These are phyloP conservation scores for Arabidopsis lyrata DNA, from an alignment of 441 rosid species.

Conservation along the genomic window DNA sequence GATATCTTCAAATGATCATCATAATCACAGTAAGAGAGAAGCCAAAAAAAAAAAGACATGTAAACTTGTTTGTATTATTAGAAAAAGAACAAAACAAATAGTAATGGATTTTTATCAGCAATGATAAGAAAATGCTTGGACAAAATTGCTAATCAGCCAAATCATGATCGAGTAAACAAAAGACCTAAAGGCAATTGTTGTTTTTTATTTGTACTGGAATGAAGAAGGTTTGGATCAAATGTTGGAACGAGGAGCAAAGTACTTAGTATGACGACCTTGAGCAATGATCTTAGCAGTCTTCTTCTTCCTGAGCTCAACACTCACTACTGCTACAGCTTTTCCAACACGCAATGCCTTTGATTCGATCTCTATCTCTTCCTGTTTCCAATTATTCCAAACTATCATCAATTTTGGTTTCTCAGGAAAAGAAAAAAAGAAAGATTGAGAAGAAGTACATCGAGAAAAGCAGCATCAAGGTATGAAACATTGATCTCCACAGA, in stretches of 20 bases:
- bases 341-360: conserved; percentile 64
- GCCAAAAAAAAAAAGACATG: too few species aligned
- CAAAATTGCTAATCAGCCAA: too few species aligned
- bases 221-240: conserved; percentile 43
- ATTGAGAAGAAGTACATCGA: conserved; percentile 46
- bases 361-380: conserved; percentile 66
- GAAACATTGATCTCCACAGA: conserved; percentile 88
- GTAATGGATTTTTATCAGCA: too few species aligned
- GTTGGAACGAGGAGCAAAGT: conserved; percentile 60
- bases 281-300: conserved; percentile 76
- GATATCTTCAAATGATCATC: too few species aligned
- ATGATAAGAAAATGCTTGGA: background rate
- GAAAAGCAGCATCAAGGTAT: conserved; percentile 86
- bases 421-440: background rate
- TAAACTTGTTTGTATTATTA: too few species aligned
- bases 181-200: too few species aligned
- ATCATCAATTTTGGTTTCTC: background rate
- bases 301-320: conserved; percentile 84
- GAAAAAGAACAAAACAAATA: too few species aligned
- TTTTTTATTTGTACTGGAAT: too few species aligned
- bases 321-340: conserved; percentile 75
- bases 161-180: too few species aligned
- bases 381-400: background rate
- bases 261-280: conserved; percentile 93
- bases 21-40: too few species aligned